Percentiles rank a stretch among this genome's conserved stretches.
These are phyloP conservation scores for Botryosphaeria dothidea DNA, from an alignment of 2,329 filamentous ascomycete genomes.

Conservation along the genomic window DNA sequence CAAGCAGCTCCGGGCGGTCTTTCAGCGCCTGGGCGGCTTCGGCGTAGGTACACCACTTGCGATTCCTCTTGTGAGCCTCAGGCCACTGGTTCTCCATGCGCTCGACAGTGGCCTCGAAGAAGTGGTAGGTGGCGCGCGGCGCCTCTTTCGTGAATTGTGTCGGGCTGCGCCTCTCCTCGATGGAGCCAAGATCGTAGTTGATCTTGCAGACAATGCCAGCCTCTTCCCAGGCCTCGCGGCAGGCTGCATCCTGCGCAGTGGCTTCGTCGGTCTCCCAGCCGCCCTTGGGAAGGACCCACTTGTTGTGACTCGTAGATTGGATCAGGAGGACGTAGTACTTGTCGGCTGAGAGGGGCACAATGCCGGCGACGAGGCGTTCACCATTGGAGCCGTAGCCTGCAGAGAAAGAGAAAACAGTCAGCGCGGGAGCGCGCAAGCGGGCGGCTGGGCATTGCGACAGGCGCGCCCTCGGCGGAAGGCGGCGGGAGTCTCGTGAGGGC, in stretches of 20 bases:
- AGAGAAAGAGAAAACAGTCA: conserved; percentile 25
- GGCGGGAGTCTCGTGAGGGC: conserved; percentile 25
- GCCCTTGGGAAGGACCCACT: conserved; percentile 96
- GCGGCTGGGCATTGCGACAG: conserved; percentile 19
- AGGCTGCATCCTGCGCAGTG: conserved; percentile 78
- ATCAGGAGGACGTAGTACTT: conserved; percentile 89
- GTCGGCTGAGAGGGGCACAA: conserved; percentile 85
- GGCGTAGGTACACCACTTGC: conserved; percentile 84
- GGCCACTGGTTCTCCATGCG: conserved; percentile 88
- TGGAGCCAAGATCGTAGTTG: conserved; percentile 81
- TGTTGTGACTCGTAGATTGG: conserved; percentile 84
- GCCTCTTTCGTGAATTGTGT: conserved; percentile 56
- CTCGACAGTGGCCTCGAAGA: conserved; percentile 85
- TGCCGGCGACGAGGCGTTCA: conserved; percentile 91
- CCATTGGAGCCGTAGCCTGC: conserved; percentile 88
- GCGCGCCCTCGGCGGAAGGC: conserved; percentile 20
- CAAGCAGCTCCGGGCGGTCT: conserved; percentile 80
- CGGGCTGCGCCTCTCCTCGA: conserved; percentile 72
- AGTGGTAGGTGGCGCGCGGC: conserved; percentile 76
- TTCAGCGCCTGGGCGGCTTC: conserved; percentile 78
- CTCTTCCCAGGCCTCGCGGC: conserved; percentile 96
- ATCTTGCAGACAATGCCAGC: conserved; percentile 87
- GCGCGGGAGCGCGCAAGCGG: conserved; percentile 4
- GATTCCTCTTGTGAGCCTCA: conserved; percentile 85
- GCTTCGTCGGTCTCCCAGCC: conserved; percentile 96